These are phyloP conservation scores for Hypoxylon crocopeplum DNA, from an alignment of 495 filamentous ascomycete genomes.

Conservation along the genomic window DNA sequence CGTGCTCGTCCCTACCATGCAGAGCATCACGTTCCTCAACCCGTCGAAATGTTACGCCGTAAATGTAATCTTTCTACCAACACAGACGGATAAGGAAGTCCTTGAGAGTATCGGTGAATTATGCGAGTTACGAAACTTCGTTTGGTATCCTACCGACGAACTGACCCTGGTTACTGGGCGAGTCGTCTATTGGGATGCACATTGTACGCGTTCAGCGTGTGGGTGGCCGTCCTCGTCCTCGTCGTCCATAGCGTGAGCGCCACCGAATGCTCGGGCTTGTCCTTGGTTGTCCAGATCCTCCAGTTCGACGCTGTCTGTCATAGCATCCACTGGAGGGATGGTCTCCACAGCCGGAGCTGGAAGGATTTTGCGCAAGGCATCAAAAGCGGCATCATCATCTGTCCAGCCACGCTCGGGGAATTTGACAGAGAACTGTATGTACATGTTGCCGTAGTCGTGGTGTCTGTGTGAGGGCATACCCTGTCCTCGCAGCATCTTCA, in stretches of 20 bases:
- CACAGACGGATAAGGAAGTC: not conserved
- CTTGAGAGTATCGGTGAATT: slow-evolving; percentile 4
- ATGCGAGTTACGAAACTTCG: slow-evolving; percentile 13
- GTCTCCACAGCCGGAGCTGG: slow-evolving; percentile 69
- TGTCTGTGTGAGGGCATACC: slow-evolving; percentile 98
- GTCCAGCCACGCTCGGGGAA: slow-evolving; percentile 81
- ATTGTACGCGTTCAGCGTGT: slow-evolving; percentile 93
- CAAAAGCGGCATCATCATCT: slow-evolving; percentile 59
- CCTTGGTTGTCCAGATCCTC: slow-evolving; percentile 81
- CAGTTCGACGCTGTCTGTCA: slow-evolving; percentile 83
- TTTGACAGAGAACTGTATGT: slow-evolving; percentile 96
- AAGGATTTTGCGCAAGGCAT: slow-evolving; percentile 79
- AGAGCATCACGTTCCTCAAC: slow-evolving; percentile 31
- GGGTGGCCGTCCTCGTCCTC: slow-evolving; percentile 82
- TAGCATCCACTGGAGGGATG: slow-evolving; percentile 75
- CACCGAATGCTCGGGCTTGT: slow-evolving; percentile 74
- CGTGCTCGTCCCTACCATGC: slow-evolving; percentile 32
- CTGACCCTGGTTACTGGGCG: not conserved
- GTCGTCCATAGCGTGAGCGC: slow-evolving; percentile 73
- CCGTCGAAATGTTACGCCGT: slow-evolving; percentile 38
- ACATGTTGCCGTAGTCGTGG: slow-evolving; percentile 95
- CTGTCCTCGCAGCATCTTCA: slow-evolving; percentile 96
- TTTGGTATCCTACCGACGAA: not conserved
- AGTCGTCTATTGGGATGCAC: slow-evolving; percentile 89
- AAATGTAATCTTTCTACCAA: slow-evolving; percentile 28